Percentiles rank a stretch among this genome's conserved stretches.
phyloP scores from a whole-genome alignment of 495 filamentous ascomycete genomes.

The Penicillium antarcticum region DNA sequence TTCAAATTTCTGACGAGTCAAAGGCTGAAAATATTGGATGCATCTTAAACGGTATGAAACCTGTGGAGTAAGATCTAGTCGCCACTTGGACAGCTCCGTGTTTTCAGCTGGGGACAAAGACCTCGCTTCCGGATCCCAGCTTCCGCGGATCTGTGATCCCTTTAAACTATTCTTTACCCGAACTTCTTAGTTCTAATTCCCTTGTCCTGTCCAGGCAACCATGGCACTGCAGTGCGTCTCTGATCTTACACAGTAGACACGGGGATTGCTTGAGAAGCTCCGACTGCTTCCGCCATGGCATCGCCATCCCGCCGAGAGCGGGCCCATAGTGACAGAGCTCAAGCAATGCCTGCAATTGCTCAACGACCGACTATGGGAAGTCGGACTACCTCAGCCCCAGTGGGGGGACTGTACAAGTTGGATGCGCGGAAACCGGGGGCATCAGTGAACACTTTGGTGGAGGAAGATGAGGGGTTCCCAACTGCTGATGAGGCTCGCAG shows the following conservation, averaged over 20 bases:
- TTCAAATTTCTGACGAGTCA: constrained; percentile 2
- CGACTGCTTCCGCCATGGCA: constrained; percentile 15
- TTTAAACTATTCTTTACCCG: background rate
- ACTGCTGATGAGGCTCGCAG: constrained; percentile 10
- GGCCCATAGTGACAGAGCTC: constrained; percentile 32
- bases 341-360: constrained; percentile 18
- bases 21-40: background rate
- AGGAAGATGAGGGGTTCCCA: constrained; percentile 30
- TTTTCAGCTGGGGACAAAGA: no score
- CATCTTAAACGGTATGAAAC: no score
- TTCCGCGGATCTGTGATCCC: constrained; percentile 5
- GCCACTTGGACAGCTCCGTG: no score
- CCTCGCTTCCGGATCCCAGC: constrained; percentile 2
- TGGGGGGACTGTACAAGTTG: constrained; percentile 26
- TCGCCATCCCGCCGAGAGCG: constrained; percentile 26
- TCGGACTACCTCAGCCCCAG: constrained; percentile 36
- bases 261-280: constrained; percentile 1
- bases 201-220: constrained; percentile 23
- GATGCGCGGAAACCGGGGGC: constrained; percentile 23
- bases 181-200: constrained; percentile 8
- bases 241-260: constrained; percentile 29
- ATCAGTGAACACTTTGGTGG: constrained; percentile 23
- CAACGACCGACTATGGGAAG: constrained; percentile 30
- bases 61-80: no score
- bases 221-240: constrained; percentile 37